Evolutionary conservation across 345 rosid species (phyloP).

Genomic region (Corchorus olitorius): DNA sequence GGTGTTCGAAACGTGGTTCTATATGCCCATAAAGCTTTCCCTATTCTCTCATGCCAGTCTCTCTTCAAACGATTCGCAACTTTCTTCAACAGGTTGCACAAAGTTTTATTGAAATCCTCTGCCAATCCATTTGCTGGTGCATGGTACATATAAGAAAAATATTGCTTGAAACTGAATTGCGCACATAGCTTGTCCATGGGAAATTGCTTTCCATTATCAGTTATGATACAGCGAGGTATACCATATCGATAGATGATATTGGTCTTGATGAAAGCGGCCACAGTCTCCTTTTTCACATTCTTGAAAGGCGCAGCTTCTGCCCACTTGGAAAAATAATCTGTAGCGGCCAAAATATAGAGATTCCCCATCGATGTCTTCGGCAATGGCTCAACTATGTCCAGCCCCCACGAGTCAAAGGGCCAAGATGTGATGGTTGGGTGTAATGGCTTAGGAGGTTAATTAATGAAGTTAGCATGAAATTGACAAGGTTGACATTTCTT

Average conservation of each 20-base stretch:
- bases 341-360: not conserved
- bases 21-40: not conserved
- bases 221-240: not conserved
- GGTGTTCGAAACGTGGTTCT: not conserved
- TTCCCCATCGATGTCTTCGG: not conserved
- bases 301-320: too few species aligned
- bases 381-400: not conserved
- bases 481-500: not conserved
- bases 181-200: not conserved
- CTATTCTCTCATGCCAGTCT: not conserved
- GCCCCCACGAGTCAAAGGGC: not conserved
- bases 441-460: not conserved
- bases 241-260: not conserved
- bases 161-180: not conserved
- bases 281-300: too few species aligned
- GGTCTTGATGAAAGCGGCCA: not conserved
- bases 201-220: not conserved
- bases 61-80: not conserved
- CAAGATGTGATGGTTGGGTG: too few species aligned
- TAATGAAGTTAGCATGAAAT: not conserved
- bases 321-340: too few species aligned
- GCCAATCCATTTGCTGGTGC: not conserved
- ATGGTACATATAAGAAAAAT: not conserved
- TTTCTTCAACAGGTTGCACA: not conserved
- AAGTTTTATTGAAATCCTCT: not conserved